Percentiles rank a stretch among this genome's conserved stretches.
Conservation (phyloP, 2,329 filamentous ascomycete genomes). For the Sporothrix variecibatus region DNA sequence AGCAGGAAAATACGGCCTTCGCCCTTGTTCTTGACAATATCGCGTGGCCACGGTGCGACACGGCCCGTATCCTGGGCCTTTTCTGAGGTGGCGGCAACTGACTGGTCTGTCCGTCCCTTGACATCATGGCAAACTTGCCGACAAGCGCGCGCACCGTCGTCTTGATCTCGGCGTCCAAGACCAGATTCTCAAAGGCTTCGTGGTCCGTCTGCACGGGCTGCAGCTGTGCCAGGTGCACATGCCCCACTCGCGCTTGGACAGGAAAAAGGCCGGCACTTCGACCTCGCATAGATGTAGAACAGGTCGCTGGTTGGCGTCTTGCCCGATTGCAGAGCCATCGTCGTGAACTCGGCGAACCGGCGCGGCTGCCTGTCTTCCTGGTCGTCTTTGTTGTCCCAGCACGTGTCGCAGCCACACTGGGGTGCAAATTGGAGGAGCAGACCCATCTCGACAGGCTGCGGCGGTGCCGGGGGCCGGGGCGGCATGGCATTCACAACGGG, state of each 20-base stretch:
- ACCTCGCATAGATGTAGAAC: slow-evolving; percentile 48
- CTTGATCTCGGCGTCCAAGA: slow-evolving; percentile 52
- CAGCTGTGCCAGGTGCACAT: slow-evolving; percentile 45
- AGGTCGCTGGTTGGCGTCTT: slow-evolving; percentile 44
- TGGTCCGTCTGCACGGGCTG: slow-evolving; percentile 46
- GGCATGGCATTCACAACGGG: neutral
- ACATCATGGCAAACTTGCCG: slow-evolving; percentile 49
- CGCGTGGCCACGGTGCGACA: slow-evolving; percentile 47
- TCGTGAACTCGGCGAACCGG: slow-evolving; percentile 45
- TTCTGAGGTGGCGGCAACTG: neutral
- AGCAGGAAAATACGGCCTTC: slow-evolving; percentile 34
- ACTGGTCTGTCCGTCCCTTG: slow-evolving; percentile 36
- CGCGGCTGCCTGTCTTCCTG: slow-evolving; percentile 34
- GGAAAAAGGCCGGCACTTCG: slow-evolving; percentile 50
- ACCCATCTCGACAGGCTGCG: slow-evolving; percentile 34
- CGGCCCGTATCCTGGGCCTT: slow-evolving; percentile 25
- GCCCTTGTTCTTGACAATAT: slow-evolving; percentile 52
- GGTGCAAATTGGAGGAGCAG: slow-evolving; percentile 46
- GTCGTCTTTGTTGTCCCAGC: slow-evolving; percentile 32
- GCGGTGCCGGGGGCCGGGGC: slow-evolving; percentile 25
- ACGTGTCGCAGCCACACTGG: slow-evolving; percentile 46
- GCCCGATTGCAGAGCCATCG: slow-evolving; percentile 42
- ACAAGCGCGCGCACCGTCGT: slow-evolving; percentile 50
- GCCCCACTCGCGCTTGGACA: slow-evolving; percentile 49
- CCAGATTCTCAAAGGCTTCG: slow-evolving; percentile 53